Evolutionary conservation across 108 stramenopile genomes (phyloP).

Genomic region (Cyclotella choctawhatcheeana): DNA sequence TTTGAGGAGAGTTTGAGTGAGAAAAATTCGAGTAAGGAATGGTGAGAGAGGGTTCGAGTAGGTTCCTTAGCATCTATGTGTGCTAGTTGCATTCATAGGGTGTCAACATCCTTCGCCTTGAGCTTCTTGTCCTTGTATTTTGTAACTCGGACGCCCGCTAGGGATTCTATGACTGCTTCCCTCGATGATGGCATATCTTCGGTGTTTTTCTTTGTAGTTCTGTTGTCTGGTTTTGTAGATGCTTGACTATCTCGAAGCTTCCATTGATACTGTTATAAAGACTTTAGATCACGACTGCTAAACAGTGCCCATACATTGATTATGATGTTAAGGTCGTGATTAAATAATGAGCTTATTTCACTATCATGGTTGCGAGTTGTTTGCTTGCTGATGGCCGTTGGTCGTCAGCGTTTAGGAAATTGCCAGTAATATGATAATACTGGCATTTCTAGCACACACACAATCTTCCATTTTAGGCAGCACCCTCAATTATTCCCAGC

Average conservation of each 20-base stretch:
- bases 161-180: conserved; percentile 6
- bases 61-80: neutral
- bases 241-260: no score
- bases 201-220: neutral
- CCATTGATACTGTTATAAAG: neutral
- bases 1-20: no score
- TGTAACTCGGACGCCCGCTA: neutral
- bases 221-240: neutral
- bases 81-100: neutral
- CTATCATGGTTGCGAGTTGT: no score
- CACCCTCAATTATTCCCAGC: no score
- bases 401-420: no score
- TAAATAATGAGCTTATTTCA: no score
- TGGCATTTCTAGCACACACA: no score
- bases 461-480: no score
- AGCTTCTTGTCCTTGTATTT: neutral
- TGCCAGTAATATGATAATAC: no score
- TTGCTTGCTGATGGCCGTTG: no score
- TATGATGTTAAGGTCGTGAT: conserved; percentile 9
- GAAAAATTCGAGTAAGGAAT: no score
- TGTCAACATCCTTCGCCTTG: neutral
- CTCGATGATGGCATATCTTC: neutral
- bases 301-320: neutral
- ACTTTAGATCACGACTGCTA: conserved; percentile 3
- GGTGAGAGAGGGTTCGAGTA: no score